A percentile compares a stretch with the other conserved stretches of the same genome.
These are phyloP conservation scores for Ceratobasidium sp. DNA, from an alignment of 1,284 basidiomycete species.

Conservation along the genomic window DNA sequence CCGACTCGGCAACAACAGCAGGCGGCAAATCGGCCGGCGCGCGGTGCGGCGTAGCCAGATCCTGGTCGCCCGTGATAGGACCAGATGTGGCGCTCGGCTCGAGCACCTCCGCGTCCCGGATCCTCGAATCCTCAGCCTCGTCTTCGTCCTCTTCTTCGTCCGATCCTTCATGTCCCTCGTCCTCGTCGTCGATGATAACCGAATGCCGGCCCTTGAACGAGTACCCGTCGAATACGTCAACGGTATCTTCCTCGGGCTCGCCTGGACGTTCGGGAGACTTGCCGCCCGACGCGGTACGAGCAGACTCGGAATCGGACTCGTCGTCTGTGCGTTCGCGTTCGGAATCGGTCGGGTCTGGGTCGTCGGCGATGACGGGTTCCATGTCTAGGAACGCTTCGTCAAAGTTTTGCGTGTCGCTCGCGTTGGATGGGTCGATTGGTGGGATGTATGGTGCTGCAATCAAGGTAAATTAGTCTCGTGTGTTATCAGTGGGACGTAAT, in stretches of 20 bases:
- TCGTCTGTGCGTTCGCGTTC: slow-evolving; percentile 59
- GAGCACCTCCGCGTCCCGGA: slow-evolving; percentile 53
- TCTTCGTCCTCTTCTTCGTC: slow-evolving; percentile 64
- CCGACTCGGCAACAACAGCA: not conserved
- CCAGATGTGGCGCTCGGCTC: slow-evolving; percentile 53
- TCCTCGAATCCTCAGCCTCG: slow-evolving; percentile 52
- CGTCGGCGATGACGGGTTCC: slow-evolving; percentile 83
- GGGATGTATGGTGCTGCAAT: slow-evolving; percentile 93
- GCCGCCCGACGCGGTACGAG: slow-evolving; percentile 72
- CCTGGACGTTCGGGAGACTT: slow-evolving; percentile 63
- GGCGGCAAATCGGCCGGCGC: slow-evolving; percentile 30
- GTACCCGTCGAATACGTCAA: slow-evolving; percentile 87
- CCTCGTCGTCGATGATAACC: slow-evolving; percentile 78
- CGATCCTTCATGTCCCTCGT: slow-evolving; percentile 59
- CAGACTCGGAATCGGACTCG: slow-evolving; percentile 46
- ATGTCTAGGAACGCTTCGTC: slow-evolving; percentile 97
- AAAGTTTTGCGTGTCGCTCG: slow-evolving; percentile 97
- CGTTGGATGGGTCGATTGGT: slow-evolving; percentile 91
- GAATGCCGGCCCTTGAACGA: slow-evolving; percentile 89
- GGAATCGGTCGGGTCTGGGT: slow-evolving; percentile 64
- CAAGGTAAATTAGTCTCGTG: not conserved
- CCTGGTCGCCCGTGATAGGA: slow-evolving; percentile 46
- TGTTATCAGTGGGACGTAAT: not conserved
- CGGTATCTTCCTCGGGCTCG: slow-evolving; percentile 65
- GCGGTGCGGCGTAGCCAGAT: slow-evolving; percentile 39